A percentile compares a stretch with the other conserved stretches of the same genome.
These are phyloP conservation scores for Tricholoma sp. DNA, from an alignment of 768 basidiomycete genomes.

Conservation along the genomic window DNA sequence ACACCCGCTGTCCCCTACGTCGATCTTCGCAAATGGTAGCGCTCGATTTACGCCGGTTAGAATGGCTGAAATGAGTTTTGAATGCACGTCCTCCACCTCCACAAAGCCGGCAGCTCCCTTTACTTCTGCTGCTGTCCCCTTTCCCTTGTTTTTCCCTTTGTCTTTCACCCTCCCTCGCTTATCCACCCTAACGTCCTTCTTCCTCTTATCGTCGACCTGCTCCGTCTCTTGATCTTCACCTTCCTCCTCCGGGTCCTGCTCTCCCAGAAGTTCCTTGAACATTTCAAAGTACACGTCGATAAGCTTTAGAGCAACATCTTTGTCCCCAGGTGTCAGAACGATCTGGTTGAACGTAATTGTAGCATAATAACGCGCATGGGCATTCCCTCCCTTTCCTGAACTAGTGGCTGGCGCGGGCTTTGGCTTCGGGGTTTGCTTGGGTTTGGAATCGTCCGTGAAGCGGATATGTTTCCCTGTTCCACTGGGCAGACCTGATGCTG, in stretches of 20 bases:
- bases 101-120: constrained; percentile 62
- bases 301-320: constrained; percentile 69
- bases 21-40: constrained; percentile 84
- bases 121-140: constrained; percentile 32
- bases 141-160: constrained; percentile 30
- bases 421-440: constrained; percentile 24
- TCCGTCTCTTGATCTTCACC: constrained; percentile 25
- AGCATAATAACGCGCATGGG: constrained; percentile 87
- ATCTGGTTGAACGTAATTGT: constrained; percentile 95
- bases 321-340: constrained; percentile 63
- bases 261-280: constrained; percentile 83
- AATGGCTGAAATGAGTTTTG: constrained; percentile 83
- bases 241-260: constrained; percentile 26
- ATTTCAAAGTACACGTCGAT: constrained; percentile 93
- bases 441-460: constrained; percentile 42
- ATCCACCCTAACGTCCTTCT: constrained; percentile 25
- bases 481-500: constrained; percentile 26
- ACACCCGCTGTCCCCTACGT: constrained; percentile 61
- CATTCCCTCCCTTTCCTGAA: constrained; percentile 39
- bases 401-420: constrained; percentile 19
- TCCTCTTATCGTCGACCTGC: constrained; percentile 27
- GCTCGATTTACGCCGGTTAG: constrained; percentile 95
- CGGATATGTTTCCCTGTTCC: constrained; percentile 43
- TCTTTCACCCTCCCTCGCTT: constrained; percentile 11
- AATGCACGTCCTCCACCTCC: constrained; percentile 75